phyloP scores from a whole-genome alignment of 1,284 basidiomycete genomes.

The Ustilago xerochloae region DNA sequence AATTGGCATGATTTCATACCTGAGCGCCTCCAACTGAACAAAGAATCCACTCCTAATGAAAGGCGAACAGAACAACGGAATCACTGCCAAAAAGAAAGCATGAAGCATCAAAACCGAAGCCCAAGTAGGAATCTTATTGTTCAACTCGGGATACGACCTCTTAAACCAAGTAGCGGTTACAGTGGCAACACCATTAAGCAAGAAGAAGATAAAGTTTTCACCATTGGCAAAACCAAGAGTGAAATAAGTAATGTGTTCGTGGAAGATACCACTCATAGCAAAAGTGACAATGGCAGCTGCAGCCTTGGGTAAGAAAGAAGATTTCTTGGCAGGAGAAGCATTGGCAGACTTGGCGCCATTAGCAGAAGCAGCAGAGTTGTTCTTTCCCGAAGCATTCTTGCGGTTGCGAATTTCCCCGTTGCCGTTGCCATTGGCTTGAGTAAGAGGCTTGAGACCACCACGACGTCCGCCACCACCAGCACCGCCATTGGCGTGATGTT shows the following conservation, averaged over 20 bases:
- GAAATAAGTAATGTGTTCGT: conserved; percentile 65
- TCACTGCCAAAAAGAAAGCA: conserved; percentile 54
- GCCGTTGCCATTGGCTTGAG: conserved; percentile 18
- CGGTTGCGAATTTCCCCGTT: conserved; percentile 26
- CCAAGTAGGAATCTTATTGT: conserved; percentile 56
- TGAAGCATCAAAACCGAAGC: conserved; percentile 57
- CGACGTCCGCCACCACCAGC: conserved; percentile 8
- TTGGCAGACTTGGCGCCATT: too few relatives aligned
- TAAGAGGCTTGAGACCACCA: conserved; percentile 45
- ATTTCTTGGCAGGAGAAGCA: conserved; percentile 23
- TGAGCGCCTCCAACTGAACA: conserved; percentile 57
- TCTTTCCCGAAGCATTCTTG: conserved; percentile 19
- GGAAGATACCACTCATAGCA: conserved; percentile 62
- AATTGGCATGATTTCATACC: conserved; percentile 58
- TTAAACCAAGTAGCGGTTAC: conserved; percentile 61
- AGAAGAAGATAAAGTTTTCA: conserved; percentile 66
- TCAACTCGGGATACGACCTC: conserved; percentile 53
- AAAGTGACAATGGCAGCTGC: conserved; percentile 62
- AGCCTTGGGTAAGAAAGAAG: conserved; percentile 60
- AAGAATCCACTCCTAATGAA: conserved; percentile 63
- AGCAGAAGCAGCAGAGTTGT: conserved; percentile 5
- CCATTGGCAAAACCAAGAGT: conserved; percentile 60
- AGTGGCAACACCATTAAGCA: conserved; percentile 61
- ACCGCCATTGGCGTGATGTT: conserved; percentile 21
- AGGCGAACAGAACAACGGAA: conserved; percentile 64